Evolutionary conservation across 306 rosid species (phyloP), one percentile per base, ranked within the genome.

Genomic region (Erythrophleum fordii): DNA sequence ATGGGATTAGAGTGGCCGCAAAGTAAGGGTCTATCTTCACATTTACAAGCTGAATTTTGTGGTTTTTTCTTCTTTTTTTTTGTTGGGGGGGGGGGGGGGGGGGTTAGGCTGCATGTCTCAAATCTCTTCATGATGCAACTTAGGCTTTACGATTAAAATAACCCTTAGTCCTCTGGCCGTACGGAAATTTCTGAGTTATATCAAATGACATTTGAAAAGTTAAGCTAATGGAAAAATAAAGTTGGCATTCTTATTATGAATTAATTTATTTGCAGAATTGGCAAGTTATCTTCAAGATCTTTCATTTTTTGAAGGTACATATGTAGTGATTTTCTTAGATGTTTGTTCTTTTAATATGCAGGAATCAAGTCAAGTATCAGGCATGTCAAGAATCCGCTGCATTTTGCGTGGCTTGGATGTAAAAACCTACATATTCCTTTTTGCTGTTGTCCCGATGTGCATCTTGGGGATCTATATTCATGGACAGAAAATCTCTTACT

Each of bases 401-500:
- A 83, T 95, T 84, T 83, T 95, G 49, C 97, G 98, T 9, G 98
- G 99, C 44, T 75, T 89, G 75, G 99, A 93, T 82, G 79, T 95
- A 49, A 95, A 93, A 80, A 89, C 97, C 45, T 91, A 84, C 29
- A 87, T 95, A 76, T 86, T 95, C 69, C 84, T 95, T 69, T 86
- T 95, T 69, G 91, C 95, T 0, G 68, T 95, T 72, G 75, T 89
- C 60, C 99, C 99, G 0, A 88, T 88, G 74, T 93, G 90, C 85
- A 29, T 91, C 52, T 83, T 95, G 49, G 88, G 92, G 84, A 82
- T 90, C 53, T 95, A 90, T 69, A 71, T 92, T 18, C 99, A 95
- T 45, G 99, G 99, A 42, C 99, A 95, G 89, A 95, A 95, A 92
- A 92, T 95, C 76, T 91, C 99, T 9, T 95, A 95, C 97, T 95